Evolutionary conservation across 345 rosid species (phyloP).

Genomic region (Sapria himalayana): DNA sequence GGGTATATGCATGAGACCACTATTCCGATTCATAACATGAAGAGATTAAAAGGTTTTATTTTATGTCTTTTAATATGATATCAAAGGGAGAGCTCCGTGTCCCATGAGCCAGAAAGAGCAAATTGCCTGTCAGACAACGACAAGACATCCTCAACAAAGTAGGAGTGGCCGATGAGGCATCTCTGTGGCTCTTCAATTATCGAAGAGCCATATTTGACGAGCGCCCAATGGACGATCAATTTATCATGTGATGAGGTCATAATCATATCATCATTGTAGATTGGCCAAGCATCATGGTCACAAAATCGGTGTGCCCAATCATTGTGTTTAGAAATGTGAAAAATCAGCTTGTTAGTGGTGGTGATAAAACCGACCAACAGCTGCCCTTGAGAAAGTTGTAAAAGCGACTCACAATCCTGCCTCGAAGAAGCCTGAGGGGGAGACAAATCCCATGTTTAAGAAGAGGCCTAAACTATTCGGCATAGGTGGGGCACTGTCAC

Average conservation of each 20-base stretch:
- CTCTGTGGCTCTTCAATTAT: constrained; percentile 75
- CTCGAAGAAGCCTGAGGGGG: no score
- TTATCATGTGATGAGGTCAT: constrained; percentile 91
- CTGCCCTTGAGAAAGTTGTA: no score
- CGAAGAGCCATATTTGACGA: constrained; percentile 62
- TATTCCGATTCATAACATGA: no score
- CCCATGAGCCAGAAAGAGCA: constrained; percentile 96
- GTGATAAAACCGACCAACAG: no score
- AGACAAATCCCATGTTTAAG: no score
- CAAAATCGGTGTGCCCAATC: constrained; percentile 91
- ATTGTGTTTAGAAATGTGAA: constrained; percentile 81
- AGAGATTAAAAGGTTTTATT: no score
- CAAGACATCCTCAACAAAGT: constrained; percentile 83
- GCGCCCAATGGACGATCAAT: constrained; percentile 76
- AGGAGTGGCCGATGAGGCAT: constrained; percentile 87
- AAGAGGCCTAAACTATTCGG: no score
- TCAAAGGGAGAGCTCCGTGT: constrained; percentile 95
- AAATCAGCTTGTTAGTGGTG: no score
- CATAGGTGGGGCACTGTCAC: no score
- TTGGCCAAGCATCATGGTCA: constrained; percentile 86
- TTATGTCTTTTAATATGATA: no score
- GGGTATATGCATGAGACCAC: no score
- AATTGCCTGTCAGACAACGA: constrained; percentile 91
- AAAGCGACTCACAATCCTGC: no score
- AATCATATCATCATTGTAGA: constrained; percentile 77